Conservation (phyloP, 179 eudicot genomes). For the Sideroxylon spinosum region DNA sequence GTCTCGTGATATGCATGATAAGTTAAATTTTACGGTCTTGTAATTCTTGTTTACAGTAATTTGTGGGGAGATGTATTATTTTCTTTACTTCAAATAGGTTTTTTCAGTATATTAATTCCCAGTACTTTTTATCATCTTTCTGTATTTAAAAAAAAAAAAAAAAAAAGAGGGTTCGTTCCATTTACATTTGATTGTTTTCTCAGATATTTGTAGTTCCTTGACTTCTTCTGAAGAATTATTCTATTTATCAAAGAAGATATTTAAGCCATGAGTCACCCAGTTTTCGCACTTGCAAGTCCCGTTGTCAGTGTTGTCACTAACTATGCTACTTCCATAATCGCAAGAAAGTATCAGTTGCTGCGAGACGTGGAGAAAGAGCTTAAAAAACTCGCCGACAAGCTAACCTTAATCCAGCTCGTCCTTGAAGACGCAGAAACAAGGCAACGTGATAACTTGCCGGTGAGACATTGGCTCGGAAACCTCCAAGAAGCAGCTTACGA, state of each 20-base stretch:
- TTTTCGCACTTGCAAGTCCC: constrained; percentile 12
- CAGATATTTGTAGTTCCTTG: background rate
- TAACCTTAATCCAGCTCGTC: constrained; percentile 12
- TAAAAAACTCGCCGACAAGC: constrained; percentile 4
- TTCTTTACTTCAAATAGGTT: too few relatives aligned
- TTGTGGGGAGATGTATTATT: too few relatives aligned
- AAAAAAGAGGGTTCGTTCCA: background rate
- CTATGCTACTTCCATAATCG: background rate
- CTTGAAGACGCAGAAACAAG: constrained; percentile 23
- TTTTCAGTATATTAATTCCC: too few relatives aligned
- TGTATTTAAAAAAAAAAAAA: background rate
- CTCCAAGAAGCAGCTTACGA: constrained; percentile 29
- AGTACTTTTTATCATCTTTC: too few relatives aligned
- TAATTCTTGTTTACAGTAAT: too few relatives aligned
- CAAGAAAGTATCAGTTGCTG: constrained; percentile 17
- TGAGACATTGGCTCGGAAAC: constrained; percentile 25
- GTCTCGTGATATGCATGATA: too few relatives aligned
- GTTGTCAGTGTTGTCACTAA: background rate
- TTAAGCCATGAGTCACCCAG: background rate
- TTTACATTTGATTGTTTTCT: background rate
- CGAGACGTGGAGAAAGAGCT: constrained; percentile 22
- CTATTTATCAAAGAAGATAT: background rate
- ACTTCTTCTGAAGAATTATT: background rate
- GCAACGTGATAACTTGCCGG: constrained; percentile 2
- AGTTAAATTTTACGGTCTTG: too few relatives aligned